Conservation (phyloP, 208 protist species). For the Crithidia mellificae region DNA sequence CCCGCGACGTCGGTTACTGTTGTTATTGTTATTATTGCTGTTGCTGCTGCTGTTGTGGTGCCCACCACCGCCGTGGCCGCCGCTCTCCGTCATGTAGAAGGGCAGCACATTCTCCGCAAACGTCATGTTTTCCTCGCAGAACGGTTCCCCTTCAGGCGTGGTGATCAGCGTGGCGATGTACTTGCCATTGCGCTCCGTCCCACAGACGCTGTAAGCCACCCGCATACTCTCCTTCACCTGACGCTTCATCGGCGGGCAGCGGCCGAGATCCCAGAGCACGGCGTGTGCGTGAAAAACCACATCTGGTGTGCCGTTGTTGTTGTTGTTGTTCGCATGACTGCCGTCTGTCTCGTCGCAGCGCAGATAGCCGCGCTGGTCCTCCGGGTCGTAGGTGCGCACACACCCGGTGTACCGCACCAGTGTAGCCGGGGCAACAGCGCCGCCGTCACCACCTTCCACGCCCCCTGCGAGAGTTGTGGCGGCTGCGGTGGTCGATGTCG, state of each 20-base stretch:
- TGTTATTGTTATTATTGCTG: conserved; percentile 4
- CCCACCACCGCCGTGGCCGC: too few relatives aligned
- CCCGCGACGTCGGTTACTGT: conserved; percentile 19
- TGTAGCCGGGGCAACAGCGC: too few relatives aligned
- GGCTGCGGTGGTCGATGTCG: too few relatives aligned
- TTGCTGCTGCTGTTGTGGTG: too few relatives aligned
- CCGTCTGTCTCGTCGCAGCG: conserved; percentile 47
- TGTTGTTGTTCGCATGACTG: conserved; percentile 16
- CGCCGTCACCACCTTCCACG: too few relatives aligned
- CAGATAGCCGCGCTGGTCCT: conserved; percentile 73
- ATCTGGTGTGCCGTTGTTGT: conserved; percentile 22
- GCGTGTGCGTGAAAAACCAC: conserved; percentile 62
- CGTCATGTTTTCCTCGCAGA: conserved; percentile 48
- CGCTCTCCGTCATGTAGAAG: conserved; percentile 20
- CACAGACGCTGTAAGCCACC: conserved; percentile 62
- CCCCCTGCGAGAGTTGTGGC: too few relatives aligned
- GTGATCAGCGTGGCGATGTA: conserved; percentile 79
- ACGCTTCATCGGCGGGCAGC: conserved; percentile 35
- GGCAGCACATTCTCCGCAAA: conserved; percentile 43
- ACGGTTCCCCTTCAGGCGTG: conserved; percentile 42
- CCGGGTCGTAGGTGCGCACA: conserved; percentile 63
- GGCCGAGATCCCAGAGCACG: conserved; percentile 60
- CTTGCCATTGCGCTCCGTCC: conserved; percentile 51
- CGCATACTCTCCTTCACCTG: conserved; percentile 54
- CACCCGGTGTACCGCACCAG: conserved; percentile 60